These are phyloP conservation scores for Parsonsia alboflavescens DNA, from an alignment of 257 asterid species.

Conservation along the genomic window DNA sequence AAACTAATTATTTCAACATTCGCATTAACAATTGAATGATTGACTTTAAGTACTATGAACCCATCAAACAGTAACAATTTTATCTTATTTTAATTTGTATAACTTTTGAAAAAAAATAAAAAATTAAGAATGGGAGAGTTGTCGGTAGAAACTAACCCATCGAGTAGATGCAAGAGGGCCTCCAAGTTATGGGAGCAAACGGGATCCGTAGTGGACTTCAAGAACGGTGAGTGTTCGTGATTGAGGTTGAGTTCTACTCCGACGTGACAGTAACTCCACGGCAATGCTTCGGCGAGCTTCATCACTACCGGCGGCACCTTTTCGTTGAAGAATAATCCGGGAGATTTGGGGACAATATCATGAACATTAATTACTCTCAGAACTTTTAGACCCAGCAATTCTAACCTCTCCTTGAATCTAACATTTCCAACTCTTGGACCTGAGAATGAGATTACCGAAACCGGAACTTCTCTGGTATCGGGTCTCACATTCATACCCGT, in stretches of 20 bases:
- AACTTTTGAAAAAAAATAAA: too few species aligned
- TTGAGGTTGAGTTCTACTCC: conserved; percentile 49
- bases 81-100: too few species aligned
- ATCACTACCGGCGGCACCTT: conserved; percentile 18
- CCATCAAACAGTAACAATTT: too few species aligned
- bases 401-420: conserved; percentile 36
- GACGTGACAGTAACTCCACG: conserved; percentile 52
- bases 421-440: conserved; percentile 58
- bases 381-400: conserved; percentile 40
- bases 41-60: too few species aligned
- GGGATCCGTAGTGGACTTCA: conserved; percentile 31
- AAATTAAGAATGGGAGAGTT: too few species aligned
- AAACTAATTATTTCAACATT: too few species aligned
- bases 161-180: conserved; percentile 47
- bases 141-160: conserved; percentile 38
- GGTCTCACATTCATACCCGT: conserved; percentile 15
- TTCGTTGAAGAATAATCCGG: conserved; percentile 46
- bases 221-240: conserved; percentile 41
- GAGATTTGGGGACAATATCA: conserved; percentile 42
- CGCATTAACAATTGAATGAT: too few species aligned
- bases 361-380: conserved; percentile 47
- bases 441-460: conserved; percentile 36
- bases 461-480: conserved; percentile 21
- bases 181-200: conserved; percentile 50
- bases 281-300: conserved; percentile 30